Conservation (phyloP, 176 grass and related monocot genomes). For the Poa annua region DNA sequence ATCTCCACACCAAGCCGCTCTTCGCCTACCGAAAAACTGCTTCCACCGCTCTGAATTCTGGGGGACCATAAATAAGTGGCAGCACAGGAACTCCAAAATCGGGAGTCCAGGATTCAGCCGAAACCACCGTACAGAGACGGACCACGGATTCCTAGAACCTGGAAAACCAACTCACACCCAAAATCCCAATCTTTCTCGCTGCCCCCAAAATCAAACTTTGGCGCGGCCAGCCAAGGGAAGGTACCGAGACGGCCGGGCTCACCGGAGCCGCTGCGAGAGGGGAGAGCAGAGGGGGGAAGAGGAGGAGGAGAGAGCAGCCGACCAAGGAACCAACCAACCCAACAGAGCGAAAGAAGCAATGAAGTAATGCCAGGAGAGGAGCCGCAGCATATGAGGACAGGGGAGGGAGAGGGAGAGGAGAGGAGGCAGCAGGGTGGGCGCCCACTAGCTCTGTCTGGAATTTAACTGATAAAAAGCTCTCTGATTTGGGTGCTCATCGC, state of each 20-base stretch:
- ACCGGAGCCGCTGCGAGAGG: too few species aligned
- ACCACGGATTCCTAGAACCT: not conserved
- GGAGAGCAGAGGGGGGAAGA: constrained; percentile 9
- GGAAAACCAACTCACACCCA: not conserved
- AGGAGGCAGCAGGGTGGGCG: constrained; percentile 16
- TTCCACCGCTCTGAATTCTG: constrained; percentile 26
- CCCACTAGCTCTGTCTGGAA: constrained; percentile 43
- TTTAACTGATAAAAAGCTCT: constrained; percentile 25
- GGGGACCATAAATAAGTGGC: constrained; percentile 29
- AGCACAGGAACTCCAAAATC: not conserved
- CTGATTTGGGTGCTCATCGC: constrained; percentile 8
- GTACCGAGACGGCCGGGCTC: constrained; percentile 5
- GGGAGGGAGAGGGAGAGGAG: constrained; percentile 14
- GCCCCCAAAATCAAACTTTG: constrained; percentile 35
- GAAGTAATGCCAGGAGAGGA: constrained; percentile 26
- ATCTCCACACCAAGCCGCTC: not conserved
- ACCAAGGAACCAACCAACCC: not conserved
- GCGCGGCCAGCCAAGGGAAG: not conserved
- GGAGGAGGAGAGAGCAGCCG: not conserved
- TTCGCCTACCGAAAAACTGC: not conserved
- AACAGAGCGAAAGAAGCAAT: constrained; percentile 20
- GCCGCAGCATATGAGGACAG: constrained; percentile 34
- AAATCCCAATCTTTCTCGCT: constrained; percentile 35
- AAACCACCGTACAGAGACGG: constrained; percentile 3
- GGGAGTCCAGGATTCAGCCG: not conserved